Base-by-base conservation (phyloP, 305 asterid genomes). In the Plantago coronopus region DNA sequence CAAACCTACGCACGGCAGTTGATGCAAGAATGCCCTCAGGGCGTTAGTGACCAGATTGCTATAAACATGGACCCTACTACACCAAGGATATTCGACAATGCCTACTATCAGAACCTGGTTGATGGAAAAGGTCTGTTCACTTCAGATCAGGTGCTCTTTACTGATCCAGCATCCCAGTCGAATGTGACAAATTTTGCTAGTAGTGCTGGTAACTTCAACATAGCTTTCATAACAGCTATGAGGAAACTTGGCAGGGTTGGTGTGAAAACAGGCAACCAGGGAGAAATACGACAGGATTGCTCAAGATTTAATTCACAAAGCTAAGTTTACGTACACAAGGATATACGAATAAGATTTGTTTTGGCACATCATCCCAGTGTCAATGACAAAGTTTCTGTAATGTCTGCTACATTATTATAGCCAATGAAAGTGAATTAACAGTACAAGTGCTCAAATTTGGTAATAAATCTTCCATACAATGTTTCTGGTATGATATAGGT, bases 121-220 rank as follows among this genome's bases (percentile, higher is more conserved):
- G 76, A 18, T 9, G 87, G 94, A 53, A 86, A 71, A 69, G 95
- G 94, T 19, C 12, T 89, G 76, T 78, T 89, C 64, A 62, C 91
- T 4, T 86, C 95, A 9, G 96, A 89, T 67, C 86, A 86, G 75
- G 87, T 69, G 48, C 65, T 89, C 67, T 86, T 82, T 61, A 79
- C 77, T 1, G 75, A 84, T 48, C 57, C 72, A 9, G 73, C 69
- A 0, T 78, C 95, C 0, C 76, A 70, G 44, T 25, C 50, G 6
- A 73, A 77, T 0, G 91, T 89, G 11, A 9, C 15, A 17, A 72
- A 78, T n/a, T 86, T 89, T 43, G 94, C 96, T 1, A 72, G 63
- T 34, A 78, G 54, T 19, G 71, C 68, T 9, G 69, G 73, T 3
- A 72, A 69, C 20, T 89, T 89, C 43, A 73, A 68, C 29, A 76